These are phyloP conservation scores for Lasiosphaeriaceae sp. DNA, from an alignment of 495 filamentous ascomycete genomes.

Conservation along the genomic window DNA sequence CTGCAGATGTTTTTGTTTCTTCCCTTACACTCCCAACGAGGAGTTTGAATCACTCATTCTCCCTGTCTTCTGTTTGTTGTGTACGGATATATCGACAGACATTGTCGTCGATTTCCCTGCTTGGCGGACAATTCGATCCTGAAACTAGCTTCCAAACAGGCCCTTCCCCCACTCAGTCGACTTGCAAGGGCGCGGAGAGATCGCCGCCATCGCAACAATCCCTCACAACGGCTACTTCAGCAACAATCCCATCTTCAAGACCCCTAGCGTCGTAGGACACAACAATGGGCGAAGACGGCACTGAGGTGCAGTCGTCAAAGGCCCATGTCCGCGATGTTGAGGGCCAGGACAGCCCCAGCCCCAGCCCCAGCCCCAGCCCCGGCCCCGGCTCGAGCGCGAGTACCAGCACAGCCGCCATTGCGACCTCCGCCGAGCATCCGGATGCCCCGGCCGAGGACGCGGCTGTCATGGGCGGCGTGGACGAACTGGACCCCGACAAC, in stretches of 20 bases:
- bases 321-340: conserved; percentile 10
- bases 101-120: too few species aligned
- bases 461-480: conserved; percentile 12
- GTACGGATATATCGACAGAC: too few species aligned
- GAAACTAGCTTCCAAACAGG: too few species aligned
- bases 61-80: too few species aligned
- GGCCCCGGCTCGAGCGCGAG: conserved; percentile 5
- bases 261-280: neutral
- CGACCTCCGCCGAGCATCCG: conserved; percentile 26
- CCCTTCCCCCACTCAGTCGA: too few species aligned
- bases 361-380: neutral
- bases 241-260: neutral
- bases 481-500: conserved; percentile 25
- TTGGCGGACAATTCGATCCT: too few species aligned
- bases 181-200: too few species aligned
- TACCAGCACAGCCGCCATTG: conserved; percentile 5
- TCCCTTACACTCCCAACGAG: too few species aligned
- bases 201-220: neutral
- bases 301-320: conserved; percentile 10
- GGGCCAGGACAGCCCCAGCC: conserved; percentile 9
- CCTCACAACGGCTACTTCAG: neutral
- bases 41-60: too few species aligned
- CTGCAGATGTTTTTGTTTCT: too few species aligned
- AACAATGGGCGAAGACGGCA: conserved; percentile 13
- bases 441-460: conserved; percentile 28